phyloP scores from a whole-genome alignment of 139 green algal genomes.

The Gonium pectorale region DNA sequence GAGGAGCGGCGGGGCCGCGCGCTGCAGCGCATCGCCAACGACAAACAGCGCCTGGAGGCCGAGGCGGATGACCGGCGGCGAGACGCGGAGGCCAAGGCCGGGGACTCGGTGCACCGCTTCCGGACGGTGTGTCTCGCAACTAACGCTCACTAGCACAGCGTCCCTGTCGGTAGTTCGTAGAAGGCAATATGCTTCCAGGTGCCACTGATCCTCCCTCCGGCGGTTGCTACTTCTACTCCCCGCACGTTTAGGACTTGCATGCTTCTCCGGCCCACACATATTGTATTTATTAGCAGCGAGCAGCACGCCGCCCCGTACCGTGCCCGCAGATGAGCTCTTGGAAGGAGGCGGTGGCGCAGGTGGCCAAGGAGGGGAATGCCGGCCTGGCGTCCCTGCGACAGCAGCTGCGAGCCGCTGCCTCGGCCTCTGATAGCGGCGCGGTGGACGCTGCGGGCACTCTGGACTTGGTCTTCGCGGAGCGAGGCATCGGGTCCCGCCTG shows the following conservation, averaged over 20 bases:
- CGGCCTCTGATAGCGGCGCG: not conserved
- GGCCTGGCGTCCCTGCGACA: constrained; percentile 1
- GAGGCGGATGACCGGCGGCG: not conserved
- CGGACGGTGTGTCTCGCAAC: not conserved
- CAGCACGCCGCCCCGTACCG: not conserved
- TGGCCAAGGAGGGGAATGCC: not conserved
- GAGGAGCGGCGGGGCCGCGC: not conserved
- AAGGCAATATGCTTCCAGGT: no score
- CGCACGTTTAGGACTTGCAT: no score
- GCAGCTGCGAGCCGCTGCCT: not conserved
- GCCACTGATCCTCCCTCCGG: no score
- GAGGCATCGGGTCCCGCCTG: constrained; percentile 23
- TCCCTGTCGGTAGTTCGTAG: no score
- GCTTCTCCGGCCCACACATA: no score
- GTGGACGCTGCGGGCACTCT: constrained; percentile 16
- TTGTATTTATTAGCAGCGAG: not conserved
- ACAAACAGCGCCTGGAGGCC: not conserved
- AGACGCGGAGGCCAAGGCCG: not conserved
- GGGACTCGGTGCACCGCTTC: not conserved
- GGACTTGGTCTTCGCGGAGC: constrained; percentile 27
- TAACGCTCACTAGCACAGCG: no score
- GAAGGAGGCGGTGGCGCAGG: constrained; percentile 18
- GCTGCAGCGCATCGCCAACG: constrained; percentile 42
- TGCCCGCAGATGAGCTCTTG: constrained; percentile 20
- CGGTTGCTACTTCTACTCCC: no score